Base-by-base conservation (phyloP, 768 basidiomycete species). In the Tulasnella sp. region DNA sequence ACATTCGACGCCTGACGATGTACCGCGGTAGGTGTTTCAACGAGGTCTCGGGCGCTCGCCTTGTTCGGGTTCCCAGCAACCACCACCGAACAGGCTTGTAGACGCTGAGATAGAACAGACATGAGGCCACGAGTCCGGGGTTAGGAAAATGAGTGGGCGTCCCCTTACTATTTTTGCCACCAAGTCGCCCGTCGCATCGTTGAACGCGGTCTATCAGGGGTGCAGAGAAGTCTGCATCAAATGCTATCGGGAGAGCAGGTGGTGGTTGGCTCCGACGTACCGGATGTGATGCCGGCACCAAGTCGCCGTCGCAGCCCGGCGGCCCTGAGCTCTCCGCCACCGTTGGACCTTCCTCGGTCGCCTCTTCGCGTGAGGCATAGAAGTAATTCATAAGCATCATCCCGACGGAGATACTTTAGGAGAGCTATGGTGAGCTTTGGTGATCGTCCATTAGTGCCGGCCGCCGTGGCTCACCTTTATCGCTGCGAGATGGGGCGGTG, bases 351-450 rank as follows among this genome's bases (percentile, higher is more conserved):
- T 64, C 60, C n/a, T 31, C n/a, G 31, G 14, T 64, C 60, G 60
- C 24, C 5, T 12, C 14, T 14, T 64, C 5, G 24, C 2, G n/a
- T 24, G n/a, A 64, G n/a, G 20, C 60, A 28, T 64, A 64, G 6
- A 64, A 64, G n/a, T 64, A 64, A 24, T 64, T 64, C 60, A 64
- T 64, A 24, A 64, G 60, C 60, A 64, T 64, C 60, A 64, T 64
- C 2, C 31, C 5, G 9, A 31, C 11, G 11, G 60, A n/a, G 60
- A 3, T 31, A 6, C 31, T 14, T 12, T n/a, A 31, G 1, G 31
- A 69, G 54, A 22, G 11, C 6, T 54, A 54, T 22, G 24, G 24
- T n/a, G 54, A 54, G 54, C 18, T 46, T 54, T 22, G 8, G 7
- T n/a, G 5, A 54, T 24, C 54, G 48, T 50, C 48, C 48, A 42